Evolutionary conservation across 345 rosid species (phyloP).

Genomic region (Carallia pectinifolia): DNA sequence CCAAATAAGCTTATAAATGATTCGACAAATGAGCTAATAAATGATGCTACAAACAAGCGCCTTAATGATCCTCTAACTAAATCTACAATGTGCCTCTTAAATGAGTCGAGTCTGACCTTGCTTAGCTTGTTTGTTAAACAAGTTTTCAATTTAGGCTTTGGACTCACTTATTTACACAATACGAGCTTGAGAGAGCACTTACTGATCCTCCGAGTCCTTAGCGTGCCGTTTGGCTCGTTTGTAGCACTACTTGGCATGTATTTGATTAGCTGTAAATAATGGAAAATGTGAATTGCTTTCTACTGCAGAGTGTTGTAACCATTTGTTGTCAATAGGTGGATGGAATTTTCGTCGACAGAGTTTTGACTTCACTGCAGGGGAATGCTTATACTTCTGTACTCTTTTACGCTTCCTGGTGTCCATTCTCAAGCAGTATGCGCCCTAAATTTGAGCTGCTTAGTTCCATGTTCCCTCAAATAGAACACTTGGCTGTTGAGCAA

Average conservation of each 20-base stretch:
- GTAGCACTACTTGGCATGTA: background rate
- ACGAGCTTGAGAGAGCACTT: no score
- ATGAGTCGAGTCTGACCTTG: no score
- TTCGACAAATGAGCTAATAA: no score
- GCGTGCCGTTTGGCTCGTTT: background rate
- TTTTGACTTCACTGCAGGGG: conserved; percentile 43
- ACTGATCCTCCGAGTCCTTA: no score
- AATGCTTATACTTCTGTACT: conserved; percentile 51
- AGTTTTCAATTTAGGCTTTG: no score
- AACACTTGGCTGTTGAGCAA: conserved; percentile 67
- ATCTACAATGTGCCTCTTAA: no score
- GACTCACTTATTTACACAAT: no score
- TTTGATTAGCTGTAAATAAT: conserved; percentile 5
- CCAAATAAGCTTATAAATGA: no score
- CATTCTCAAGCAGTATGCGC: conserved; percentile 47
- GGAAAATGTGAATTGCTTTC: conserved; percentile 10
- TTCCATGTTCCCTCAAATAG: conserved; percentile 81
- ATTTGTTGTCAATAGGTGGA: conserved; percentile 45
- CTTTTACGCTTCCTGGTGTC: conserved; percentile 91
- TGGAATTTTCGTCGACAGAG: conserved; percentile 60
- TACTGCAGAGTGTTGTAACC: background rate
- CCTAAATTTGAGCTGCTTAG: conserved; percentile 56
- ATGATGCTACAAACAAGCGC: no score
- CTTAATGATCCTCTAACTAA: no score
- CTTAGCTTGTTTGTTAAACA: no score